Evolutionary conservation across 2,329 filamentous ascomycete genomes (phyloP).

Genomic region (Aspergillus proliferans): DNA sequence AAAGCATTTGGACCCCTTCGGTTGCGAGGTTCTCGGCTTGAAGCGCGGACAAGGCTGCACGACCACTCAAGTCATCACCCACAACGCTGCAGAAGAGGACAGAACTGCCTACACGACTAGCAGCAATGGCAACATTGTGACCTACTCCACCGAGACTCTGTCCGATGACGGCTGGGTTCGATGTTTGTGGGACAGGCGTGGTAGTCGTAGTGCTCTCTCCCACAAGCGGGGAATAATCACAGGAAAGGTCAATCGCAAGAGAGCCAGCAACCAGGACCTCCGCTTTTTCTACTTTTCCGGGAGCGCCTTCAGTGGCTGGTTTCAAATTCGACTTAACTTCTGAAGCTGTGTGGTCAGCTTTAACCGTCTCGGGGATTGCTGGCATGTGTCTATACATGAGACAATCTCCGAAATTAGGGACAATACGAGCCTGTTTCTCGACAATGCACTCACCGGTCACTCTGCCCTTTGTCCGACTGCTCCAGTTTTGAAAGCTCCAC

Average conservation of each 20-base stretch:
- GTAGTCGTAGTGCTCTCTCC: conserved; percentile 24
- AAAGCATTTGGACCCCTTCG: conserved; percentile 55
- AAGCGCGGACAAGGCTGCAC: conserved; percentile 63
- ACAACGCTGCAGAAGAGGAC: conserved; percentile 75
- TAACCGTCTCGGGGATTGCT: conserved; percentile 20
- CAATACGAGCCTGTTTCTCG: conserved; percentile 17
- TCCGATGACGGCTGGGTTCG: conserved; percentile 73
- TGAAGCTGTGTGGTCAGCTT: conserved; percentile 17
- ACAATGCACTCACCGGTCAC: conserved; percentile 34
- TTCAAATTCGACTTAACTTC: conserved; percentile 11
- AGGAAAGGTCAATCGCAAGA: conserved; percentile 79
- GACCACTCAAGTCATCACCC: conserved; percentile 72
- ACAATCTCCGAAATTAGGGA: conserved; percentile 31
- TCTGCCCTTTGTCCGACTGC: conserved; percentile 18
- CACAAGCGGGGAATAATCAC: conserved; percentile 60
- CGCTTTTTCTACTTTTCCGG: conserved; percentile 27
- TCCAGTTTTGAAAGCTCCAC: conserved; percentile 55
- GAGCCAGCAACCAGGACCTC: conserved; percentile 87
- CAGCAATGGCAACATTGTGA: conserved; percentile 82
- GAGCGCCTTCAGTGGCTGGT: conserved; percentile 4
- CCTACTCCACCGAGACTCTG: conserved; percentile 88
- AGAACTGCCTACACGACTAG: conserved; percentile 60
- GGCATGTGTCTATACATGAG: conserved; percentile 32
- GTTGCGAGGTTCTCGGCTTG: conserved; percentile 56
- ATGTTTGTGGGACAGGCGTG: conserved; percentile 58